Evolutionary conservation across 768 basidiomycete genomes (phyloP), one percentile per base, ranked within the genome.

Genomic region (Amanita muscaria): DNA sequence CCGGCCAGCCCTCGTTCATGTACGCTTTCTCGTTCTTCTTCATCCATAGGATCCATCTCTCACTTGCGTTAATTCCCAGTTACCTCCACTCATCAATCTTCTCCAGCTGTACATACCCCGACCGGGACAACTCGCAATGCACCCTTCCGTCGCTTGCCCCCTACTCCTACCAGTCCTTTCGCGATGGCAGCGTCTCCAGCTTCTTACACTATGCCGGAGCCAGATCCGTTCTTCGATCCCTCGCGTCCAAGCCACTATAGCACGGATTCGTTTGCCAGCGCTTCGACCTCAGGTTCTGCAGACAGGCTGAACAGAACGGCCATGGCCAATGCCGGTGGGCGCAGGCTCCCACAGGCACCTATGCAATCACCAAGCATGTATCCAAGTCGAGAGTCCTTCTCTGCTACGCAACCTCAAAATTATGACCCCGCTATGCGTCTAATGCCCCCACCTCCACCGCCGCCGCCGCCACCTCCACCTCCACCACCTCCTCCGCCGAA

Each of bases 151-250:
- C 66, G 67, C 33, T 58, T 74, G 25, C 73, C 73, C 5, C 70
- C 68, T 21, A 72, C 70, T 6, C 73, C 73, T 25, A 63, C 57
- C 21, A 42, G 49, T 23, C 59, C 67, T n/a, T 58, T 64, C 15
- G 52, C 59, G 11, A 53, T 55, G 5, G 8, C 44, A 5, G 16
- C 36, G 3, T 56, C 59, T 7, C 51, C 61, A 22, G 53, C 54
- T 10, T 49, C 46, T 4, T 30, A 60, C 14, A n/a, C 56, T 9
- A 72, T 72, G 65, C 70, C 71, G 2, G 69, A 69, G 49, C 66
- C 73, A 1, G 66, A 70, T 25, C 60, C 59, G 3, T 70, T 65
- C 55, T 51, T 61, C 42, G 62, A 66, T 15, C 51, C 56, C 23
- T 48, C 56, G 14, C 53, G 57, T 24, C 50, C 58, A 8, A 50